Percentiles rank a stretch among this genome's conserved stretches.
Conservation (phyloP, 1,284 basidiomycete genomes). For the Gomphus sp. region DNA sequence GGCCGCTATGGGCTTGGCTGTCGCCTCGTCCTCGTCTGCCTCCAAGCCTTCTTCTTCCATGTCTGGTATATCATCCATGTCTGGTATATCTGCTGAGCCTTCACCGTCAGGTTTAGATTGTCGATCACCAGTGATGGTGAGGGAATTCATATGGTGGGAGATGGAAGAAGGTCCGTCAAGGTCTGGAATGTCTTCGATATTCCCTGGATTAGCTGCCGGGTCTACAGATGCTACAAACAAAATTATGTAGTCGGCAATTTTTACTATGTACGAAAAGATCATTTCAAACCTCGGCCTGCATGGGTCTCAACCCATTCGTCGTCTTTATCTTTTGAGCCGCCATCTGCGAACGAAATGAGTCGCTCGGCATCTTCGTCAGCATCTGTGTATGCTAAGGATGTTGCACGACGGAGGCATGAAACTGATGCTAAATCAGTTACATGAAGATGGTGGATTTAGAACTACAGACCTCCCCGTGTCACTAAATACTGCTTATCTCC, state of each 20-base stretch:
- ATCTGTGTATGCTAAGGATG: slow-evolving; percentile 87
- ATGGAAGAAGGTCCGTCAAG: slow-evolving; percentile 34
- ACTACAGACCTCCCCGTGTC: slow-evolving; percentile 58
- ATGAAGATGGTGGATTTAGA: background rate
- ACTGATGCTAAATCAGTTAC: slow-evolving; percentile 33
- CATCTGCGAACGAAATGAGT: slow-evolving; percentile 66
- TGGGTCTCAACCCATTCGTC: slow-evolving; percentile 89
- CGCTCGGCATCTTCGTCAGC: slow-evolving; percentile 93
- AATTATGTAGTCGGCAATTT: background rate
- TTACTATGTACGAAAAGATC: slow-evolving; percentile 7
- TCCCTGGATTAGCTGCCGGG: slow-evolving; percentile 43
- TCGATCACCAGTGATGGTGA: slow-evolving; percentile 1
- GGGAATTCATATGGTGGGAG: slow-evolving; percentile 1
- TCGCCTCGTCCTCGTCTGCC: slow-evolving; percentile 71
- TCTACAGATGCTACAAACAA: slow-evolving; percentile 20
- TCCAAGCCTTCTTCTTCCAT: slow-evolving; percentile 83
- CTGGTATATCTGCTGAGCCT: slow-evolving; percentile 33
- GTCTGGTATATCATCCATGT: slow-evolving; percentile 89
- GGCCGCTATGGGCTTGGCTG: slow-evolving; percentile 46
- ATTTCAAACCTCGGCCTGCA: slow-evolving; percentile 51
- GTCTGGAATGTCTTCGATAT: slow-evolving; percentile 80
- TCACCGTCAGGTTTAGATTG: background rate
- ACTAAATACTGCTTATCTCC: slow-evolving; percentile 94
- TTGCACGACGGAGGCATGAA: slow-evolving; percentile 85
- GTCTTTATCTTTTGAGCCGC: slow-evolving; percentile 41